Conservation (phyloP, 1,139 yeast genomes). For the Suhomyces chickasaworum region DNA sequence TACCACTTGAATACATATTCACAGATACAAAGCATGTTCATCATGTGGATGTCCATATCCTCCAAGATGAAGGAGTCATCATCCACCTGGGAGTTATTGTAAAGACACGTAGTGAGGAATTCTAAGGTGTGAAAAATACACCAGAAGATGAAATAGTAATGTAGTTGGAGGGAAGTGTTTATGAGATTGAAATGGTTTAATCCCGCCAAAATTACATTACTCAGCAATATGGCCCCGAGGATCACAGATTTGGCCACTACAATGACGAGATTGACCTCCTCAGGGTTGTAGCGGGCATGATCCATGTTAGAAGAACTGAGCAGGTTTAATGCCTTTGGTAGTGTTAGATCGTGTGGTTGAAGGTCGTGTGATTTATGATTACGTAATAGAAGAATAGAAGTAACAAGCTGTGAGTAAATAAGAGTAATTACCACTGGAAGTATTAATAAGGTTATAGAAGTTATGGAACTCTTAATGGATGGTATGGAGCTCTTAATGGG, state of each 20-base stretch:
- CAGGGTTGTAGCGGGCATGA: constrained; percentile 27
- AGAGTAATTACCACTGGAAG: too few relatives aligned
- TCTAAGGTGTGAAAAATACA: constrained; percentile 78
- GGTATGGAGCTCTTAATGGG: too few relatives aligned
- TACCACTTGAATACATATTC: constrained; percentile 23
- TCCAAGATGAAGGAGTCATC: constrained; percentile 76
- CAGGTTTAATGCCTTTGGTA: background rate
- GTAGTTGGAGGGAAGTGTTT: constrained; percentile 11
- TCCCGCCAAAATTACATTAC: constrained; percentile 17
- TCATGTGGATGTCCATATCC: constrained; percentile 69
- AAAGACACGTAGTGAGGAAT: constrained; percentile 73
- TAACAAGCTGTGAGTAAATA: too few relatives aligned
- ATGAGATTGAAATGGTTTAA: constrained; percentile 8
- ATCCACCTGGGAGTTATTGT: constrained; percentile 65
- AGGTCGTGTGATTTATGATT: background rate
- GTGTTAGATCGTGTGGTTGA: background rate
- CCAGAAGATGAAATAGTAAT: constrained; percentile 53
- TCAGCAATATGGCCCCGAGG: constrained; percentile 32
- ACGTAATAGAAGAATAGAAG: too few relatives aligned
- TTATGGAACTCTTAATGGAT: too few relatives aligned
- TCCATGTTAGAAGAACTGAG: constrained; percentile 2
- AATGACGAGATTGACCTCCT: constrained; percentile 32
- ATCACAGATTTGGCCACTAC: constrained; percentile 36
- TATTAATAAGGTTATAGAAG: too few relatives aligned
- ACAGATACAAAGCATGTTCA: constrained; percentile 47